A percentile compares a stretch with the other conserved stretches of the same genome.
These are phyloP conservation scores for Penicillium chermesinum DNA, from an alignment of 495 filamentous ascomycete genomes.

Conservation along the genomic window DNA sequence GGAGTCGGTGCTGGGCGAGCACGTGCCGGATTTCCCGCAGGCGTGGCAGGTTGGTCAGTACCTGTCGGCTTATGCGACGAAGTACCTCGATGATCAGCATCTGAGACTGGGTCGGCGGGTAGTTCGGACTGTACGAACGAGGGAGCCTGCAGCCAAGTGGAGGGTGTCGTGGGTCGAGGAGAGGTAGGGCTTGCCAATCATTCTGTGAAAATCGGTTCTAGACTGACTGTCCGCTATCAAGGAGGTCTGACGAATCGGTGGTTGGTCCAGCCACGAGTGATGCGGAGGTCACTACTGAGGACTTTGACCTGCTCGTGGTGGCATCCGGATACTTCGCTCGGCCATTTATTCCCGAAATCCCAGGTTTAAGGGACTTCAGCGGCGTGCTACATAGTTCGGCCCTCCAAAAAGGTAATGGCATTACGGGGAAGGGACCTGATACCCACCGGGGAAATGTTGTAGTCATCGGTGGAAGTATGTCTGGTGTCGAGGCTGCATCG, in stretches of 20 bases:
- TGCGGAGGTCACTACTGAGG: conserved; percentile 21
- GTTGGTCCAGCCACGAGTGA: too few species aligned
- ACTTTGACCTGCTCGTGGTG: conserved; percentile 70
- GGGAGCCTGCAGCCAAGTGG: conserved; percentile 41
- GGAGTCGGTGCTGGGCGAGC: conserved; percentile 39
- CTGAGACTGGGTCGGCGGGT: conserved; percentile 53
- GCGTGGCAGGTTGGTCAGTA: conserved; percentile 76
- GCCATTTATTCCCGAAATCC: conserved; percentile 49
- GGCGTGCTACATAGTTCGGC: conserved; percentile 59
- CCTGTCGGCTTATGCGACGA: conserved; percentile 54
- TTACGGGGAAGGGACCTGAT: conserved; percentile 9
- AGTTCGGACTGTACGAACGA: conserved; percentile 33
- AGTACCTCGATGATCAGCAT: conserved; percentile 47
- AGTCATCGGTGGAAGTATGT: conserved; percentile 80
- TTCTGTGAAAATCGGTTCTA: too few species aligned
- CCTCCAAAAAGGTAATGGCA: conserved; percentile 24
- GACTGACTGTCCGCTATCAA: too few species aligned
- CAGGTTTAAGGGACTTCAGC: conserved; percentile 24
- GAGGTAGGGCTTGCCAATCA: conserved; percentile 21
- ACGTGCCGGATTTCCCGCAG: conserved; percentile 59
- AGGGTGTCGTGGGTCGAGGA: conserved; percentile 41
- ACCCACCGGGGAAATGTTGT: conserved; percentile 55
- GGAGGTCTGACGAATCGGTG: too few species aligned
- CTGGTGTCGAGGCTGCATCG: conserved; percentile 70
- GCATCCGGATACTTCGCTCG: conserved; percentile 72